Conservation (phyloP, 257 asterid genomes). For the Solanum etuberosum region DNA sequence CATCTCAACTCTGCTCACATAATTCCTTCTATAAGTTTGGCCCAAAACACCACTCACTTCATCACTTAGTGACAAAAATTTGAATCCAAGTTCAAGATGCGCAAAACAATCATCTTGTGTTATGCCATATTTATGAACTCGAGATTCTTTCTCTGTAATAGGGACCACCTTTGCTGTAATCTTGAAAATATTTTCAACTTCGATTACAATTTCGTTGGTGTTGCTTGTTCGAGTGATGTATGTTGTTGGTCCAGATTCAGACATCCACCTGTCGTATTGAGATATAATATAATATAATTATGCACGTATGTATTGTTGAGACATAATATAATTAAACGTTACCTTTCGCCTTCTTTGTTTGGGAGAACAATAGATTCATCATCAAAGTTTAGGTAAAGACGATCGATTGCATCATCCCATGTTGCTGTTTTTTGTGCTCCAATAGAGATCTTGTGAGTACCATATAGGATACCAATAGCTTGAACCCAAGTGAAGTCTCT, state of each 20-base stretch:
- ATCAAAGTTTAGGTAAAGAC: constrained; percentile 30
- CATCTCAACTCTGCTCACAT: constrained; percentile 38
- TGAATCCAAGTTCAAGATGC: constrained; percentile 54
- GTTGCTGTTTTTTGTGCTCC: constrained; percentile 35
- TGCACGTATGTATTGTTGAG: neutral
- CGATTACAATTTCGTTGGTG: constrained; percentile 23
- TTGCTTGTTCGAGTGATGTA: constrained; percentile 18
- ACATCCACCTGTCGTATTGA: constrained; percentile 23
- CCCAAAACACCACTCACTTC: constrained; percentile 49
- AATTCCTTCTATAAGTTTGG: constrained; percentile 44
- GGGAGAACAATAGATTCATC: constrained; percentile 24
- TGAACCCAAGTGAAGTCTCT: constrained; percentile 75
- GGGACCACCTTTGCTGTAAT: constrained; percentile 48
- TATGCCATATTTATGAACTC: constrained; percentile 41
- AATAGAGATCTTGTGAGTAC: constrained; percentile 23
- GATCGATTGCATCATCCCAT: constrained; percentile 36
- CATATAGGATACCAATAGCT: constrained; percentile 36
- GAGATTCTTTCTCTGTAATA: constrained; percentile 25
- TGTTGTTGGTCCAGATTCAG: neutral
- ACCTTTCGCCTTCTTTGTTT: constrained; percentile 14
- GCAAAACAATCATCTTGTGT: constrained; percentile 44
- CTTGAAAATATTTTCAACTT: constrained; percentile 23
- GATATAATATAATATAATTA: neutral
- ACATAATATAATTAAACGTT: neutral
- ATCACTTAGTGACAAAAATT: constrained; percentile 23